These are phyloP conservation scores for Umbelopsis ramanniana DNA, from an alignment of 192 early-diverging fungal species.

Conservation along the genomic window DNA sequence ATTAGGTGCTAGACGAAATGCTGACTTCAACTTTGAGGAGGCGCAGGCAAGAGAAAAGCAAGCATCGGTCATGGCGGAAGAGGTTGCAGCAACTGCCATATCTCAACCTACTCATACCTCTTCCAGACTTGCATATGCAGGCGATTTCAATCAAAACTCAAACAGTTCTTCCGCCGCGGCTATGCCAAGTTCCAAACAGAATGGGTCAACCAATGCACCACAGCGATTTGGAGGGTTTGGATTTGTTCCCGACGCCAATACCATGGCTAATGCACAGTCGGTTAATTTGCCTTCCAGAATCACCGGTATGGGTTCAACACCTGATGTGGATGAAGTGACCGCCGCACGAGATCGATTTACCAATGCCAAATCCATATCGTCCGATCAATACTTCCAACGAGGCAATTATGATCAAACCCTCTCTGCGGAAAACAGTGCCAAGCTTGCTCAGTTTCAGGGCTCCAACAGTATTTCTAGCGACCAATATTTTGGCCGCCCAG, in stretches of 20 bases:
- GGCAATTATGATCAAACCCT: constrained; percentile 65
- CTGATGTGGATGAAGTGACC: constrained; percentile 2
- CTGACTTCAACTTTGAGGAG: constrained; percentile 85
- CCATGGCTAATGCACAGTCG: background rate
- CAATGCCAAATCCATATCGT: constrained; percentile 76
- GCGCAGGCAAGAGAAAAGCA: constrained; percentile 66
- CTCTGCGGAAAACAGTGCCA: constrained; percentile 56
- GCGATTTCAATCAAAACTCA: background rate
- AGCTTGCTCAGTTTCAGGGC: constrained; percentile 68
- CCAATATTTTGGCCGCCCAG: constrained; percentile 82
- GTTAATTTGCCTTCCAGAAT: background rate
- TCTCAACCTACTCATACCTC: background rate
- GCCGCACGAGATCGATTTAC: constrained; percentile 55
- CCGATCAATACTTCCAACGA: constrained; percentile 87
- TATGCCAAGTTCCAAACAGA: constrained; percentile 25
- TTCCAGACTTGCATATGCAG: constrained; percentile 31
- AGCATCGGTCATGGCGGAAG: background rate
- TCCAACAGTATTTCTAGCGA: constrained; percentile 86
- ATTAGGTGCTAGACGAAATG: constrained; percentile 88
- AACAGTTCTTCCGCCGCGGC: background rate
- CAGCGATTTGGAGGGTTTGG: constrained; percentile 23
- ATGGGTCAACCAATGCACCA: constrained; percentile 21
- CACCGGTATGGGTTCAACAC: constrained; percentile 15
- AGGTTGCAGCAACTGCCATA: background rate
- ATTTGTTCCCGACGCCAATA: constrained; percentile 29